phyloP scores from a whole-genome alignment of 441 rosid genomes.

The Aleurites moluccanus region DNA sequence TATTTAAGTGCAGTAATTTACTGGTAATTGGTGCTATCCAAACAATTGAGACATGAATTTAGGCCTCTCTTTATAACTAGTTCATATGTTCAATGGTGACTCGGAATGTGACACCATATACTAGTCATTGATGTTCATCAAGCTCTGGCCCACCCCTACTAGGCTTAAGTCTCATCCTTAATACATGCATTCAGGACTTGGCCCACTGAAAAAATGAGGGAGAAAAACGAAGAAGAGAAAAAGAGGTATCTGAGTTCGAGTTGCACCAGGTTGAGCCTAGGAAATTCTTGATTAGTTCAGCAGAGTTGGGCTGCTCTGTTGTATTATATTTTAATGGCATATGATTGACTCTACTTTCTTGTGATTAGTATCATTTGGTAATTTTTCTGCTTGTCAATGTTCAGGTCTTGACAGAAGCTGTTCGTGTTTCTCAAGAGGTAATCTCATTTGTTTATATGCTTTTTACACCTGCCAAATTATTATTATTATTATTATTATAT shows the following conservation, averaged over 20 bases:
- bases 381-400: constrained; percentile 29
- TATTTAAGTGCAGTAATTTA: background rate
- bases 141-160: background rate
- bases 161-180: background rate
- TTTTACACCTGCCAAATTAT: background rate
- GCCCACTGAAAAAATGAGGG: too few relatives aligned
- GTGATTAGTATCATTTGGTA: constrained; percentile 5
- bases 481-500: background rate
- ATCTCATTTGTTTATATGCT: constrained; percentile 7
- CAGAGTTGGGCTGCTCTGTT: background rate
- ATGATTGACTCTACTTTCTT: background rate
- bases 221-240: background rate
- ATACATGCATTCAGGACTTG: background rate
- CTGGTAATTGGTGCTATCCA: background rate
- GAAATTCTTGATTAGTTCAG: background rate
- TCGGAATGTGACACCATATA: background rate
- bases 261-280: background rate
- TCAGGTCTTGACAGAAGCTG: constrained; percentile 95
- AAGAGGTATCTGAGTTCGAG: background rate
- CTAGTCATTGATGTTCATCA: background rate
- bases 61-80: background rate
- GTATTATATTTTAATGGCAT: background rate
- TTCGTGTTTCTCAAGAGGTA: constrained; percentile 88
- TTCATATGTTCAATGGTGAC: background rate
- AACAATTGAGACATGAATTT: background rate